phyloP scores from a whole-genome alignment of 2,329 filamentous ascomycete genomes.

The Lachnellula occidentalis region DNA sequence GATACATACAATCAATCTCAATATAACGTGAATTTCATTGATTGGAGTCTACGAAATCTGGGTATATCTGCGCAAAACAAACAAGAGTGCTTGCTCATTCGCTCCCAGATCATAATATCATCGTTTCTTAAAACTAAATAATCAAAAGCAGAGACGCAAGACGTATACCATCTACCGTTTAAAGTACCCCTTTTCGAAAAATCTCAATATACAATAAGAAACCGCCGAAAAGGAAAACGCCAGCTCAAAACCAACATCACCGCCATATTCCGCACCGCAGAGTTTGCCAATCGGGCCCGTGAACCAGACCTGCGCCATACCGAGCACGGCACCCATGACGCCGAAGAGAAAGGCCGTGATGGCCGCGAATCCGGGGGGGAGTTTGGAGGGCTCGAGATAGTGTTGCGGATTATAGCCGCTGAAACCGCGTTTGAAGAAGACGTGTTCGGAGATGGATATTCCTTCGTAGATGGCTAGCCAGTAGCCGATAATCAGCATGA shows the following conservation, averaged over 20 bases:
- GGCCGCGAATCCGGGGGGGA: slow-evolving; percentile 61
- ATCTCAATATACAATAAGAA: slow-evolving; percentile 43
- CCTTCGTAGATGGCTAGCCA: slow-evolving; percentile 72
- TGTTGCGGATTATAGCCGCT: slow-evolving; percentile 51
- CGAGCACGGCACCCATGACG: slow-evolving; percentile 58
- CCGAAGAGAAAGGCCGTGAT: slow-evolving; percentile 58
- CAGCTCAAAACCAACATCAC: slow-evolving; percentile 60
- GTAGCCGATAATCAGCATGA: slow-evolving; percentile 65
- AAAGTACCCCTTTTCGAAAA: slow-evolving; percentile 37
- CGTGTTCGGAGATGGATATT: slow-evolving; percentile 60
- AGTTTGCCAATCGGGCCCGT: slow-evolving; percentile 58
- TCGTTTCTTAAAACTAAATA: background rate
- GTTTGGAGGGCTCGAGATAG: slow-evolving; percentile 51
- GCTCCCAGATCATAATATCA: background rate
- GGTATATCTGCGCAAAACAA: background rate
- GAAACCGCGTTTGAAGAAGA: slow-evolving; percentile 60
- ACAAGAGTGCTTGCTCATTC: background rate
- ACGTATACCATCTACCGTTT: slow-evolving; percentile 28
- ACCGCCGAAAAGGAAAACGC: slow-evolving; percentile 55
- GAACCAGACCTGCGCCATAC: slow-evolving; percentile 67
- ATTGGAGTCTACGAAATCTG: too few species aligned
- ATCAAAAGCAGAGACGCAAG: background rate
- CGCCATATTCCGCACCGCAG: slow-evolving; percentile 34
- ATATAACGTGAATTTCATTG: background rate
- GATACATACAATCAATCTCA: too few species aligned